A percentile compares a stretch with the other conserved stretches of the same genome.
Evolutionary conservation across 805 yeast genomes (phyloP).

Genomic region (Grigorovia transvaalensis): DNA sequence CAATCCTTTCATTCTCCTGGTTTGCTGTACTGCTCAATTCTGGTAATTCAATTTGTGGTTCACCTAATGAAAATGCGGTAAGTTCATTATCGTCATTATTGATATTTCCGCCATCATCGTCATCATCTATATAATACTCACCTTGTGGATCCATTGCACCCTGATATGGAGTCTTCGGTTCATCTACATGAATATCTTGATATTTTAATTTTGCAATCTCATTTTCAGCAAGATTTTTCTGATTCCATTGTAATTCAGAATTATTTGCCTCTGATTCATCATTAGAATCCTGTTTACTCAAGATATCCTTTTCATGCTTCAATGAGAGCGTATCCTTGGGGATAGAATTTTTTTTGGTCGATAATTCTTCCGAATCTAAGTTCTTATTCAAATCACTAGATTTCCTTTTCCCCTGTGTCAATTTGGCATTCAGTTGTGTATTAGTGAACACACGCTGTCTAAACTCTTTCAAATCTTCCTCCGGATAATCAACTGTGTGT

Average conservation of each 20-base stretch:
- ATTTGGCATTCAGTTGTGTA: slow-evolving; percentile 63
- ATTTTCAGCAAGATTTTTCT: slow-evolving; percentile 53
- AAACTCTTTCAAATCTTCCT: slow-evolving; percentile 29
- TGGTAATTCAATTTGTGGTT: slow-evolving; percentile 36
- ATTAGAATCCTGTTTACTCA: background rate
- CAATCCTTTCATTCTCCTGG: slow-evolving; percentile 20
- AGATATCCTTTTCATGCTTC: slow-evolving; percentile 16
- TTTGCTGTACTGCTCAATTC: slow-evolving; percentile 20
- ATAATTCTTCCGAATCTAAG: background rate
- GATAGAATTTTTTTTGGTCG: background rate
- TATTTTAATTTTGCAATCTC: slow-evolving; percentile 59
- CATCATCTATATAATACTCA: slow-evolving; percentile 66
- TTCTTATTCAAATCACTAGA: background rate
- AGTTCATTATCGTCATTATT: slow-evolving; percentile 33
- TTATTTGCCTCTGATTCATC: background rate
- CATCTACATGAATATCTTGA: slow-evolving; percentile 52
- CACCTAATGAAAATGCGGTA: slow-evolving; percentile 48
- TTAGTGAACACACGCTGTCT: slow-evolving; percentile 70
- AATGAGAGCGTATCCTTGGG: slow-evolving; percentile 28
- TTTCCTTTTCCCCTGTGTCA: slow-evolving; percentile 16
- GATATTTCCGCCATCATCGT: slow-evolving; percentile 48
- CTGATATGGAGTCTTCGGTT: slow-evolving; percentile 92
- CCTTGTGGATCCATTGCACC: slow-evolving; percentile 78
- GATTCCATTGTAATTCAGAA: slow-evolving; percentile 63
- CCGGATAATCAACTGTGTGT: slow-evolving; percentile 5